Evolutionary conservation across 208 protist genomes (phyloP).

Genomic region (Phytomonas sp.): DNA sequence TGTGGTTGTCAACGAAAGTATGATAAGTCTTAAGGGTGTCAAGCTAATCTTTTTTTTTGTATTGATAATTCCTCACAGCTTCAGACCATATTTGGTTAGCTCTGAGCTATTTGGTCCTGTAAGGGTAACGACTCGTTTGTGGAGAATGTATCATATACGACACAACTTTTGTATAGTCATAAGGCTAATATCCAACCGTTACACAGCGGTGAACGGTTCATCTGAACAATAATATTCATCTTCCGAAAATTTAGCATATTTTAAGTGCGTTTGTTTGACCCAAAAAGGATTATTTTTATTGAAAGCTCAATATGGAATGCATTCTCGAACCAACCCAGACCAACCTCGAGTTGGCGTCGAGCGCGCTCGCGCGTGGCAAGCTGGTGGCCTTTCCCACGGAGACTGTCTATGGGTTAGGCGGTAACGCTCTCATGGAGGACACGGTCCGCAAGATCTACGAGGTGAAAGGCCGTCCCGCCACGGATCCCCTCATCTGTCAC

Average conservation of each 20-base stretch:
- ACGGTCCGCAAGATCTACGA: conserved; percentile 89
- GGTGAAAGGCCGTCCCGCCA: conserved; percentile 93
- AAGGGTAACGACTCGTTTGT: background rate
- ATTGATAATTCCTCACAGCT: background rate
- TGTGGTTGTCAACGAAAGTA: background rate
- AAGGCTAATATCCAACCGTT: too few species aligned
- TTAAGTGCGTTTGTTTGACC: too few species aligned
- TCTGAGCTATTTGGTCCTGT: background rate
- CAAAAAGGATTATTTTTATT: background rate
- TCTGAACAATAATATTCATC: too few species aligned
- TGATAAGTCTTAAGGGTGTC: background rate
- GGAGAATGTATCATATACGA: background rate
- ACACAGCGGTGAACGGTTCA: too few species aligned
- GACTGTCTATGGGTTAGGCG: conserved; percentile 98
- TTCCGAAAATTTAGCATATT: too few species aligned
- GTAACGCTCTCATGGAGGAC: conserved; percentile 83
- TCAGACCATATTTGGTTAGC: background rate
- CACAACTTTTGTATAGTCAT: background rate
- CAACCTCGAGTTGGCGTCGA: conserved; percentile 41
- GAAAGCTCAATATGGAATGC: conserved; percentile 17
- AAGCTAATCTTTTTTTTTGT: background rate
- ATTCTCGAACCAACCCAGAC: conserved; percentile 38
- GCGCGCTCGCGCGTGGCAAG: conserved; percentile 34
- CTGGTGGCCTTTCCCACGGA: conserved; percentile 97
- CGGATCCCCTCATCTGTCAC: conserved; percentile 96